Base-by-base conservation (phyloP, 768 basidiomycete genomes). In the Lentinus tigrinus region DNA sequence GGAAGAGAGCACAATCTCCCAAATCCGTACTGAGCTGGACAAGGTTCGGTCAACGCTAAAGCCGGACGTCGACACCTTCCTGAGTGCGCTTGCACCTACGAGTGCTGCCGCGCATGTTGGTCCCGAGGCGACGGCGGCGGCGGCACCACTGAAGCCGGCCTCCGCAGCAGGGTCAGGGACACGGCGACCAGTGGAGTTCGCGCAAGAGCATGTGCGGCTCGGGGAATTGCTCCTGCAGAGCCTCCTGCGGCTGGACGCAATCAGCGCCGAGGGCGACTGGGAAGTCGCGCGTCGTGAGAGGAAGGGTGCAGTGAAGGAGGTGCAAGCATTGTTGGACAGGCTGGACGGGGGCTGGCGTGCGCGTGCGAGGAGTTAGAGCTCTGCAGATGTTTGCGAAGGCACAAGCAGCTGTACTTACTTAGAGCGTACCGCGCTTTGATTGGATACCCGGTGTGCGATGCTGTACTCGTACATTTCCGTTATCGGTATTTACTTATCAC, bases 171-270 rank as follows among this genome's bases (percentile, higher is more conserved):
- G 47, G 48, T 69, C 70, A 24, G 47, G 23, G n/a, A 23, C 47
- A 13, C 37, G 43, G 1, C n/a, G 49, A 27, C 68, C 68, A 11
- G 50, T 58, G 14, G 65, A 70, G 10, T 58, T 73, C 9, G 75
- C 73, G 56, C 73, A 72, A 55, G 79, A 81, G 54, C 83, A 85
- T 61, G 73, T 75, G 13, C 74, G 91, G 17, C 74, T 98, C 51
- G 85, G 82, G 24, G 96, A 98, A 73, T 73, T 92, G 55, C 79
- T 98, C 24, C 79, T 97, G 24, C 95, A 97, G 69, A 81, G 85
- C n/a, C 77, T 98, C 26, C 80, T 98, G 19, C 84, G 91, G 49
- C 76, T 98, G 34, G 96, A 98, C 66, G 90, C 88, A 49, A 79
- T 97, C 65, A 74, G 77, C 39, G 79, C 93, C 19, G 89, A 92